phyloP scores from a whole-genome alignment of 305 asterid genomes.

The Plantago lanceolata region DNA sequence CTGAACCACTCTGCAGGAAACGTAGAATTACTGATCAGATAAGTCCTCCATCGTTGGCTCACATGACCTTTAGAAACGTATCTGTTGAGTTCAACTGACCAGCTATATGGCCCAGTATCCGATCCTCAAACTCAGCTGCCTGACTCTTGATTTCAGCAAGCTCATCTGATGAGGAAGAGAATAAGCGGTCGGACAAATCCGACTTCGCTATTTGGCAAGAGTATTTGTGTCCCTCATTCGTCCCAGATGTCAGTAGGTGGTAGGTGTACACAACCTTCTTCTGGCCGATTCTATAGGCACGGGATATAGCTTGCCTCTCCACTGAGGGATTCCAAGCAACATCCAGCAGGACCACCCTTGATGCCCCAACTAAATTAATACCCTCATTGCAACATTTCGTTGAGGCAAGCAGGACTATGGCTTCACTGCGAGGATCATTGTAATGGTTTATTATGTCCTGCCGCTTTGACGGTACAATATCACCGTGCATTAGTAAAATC shows the following conservation, averaged over 20 bases:
- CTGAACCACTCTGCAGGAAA: too few species aligned
- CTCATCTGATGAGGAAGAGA: slow-evolving; percentile 20
- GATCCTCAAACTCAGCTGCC: slow-evolving; percentile 12
- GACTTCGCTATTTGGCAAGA: background rate
- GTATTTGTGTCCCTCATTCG: background rate
- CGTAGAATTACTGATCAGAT: too few species aligned
- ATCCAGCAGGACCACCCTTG: slow-evolving; percentile 52
- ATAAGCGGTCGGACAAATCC: slow-evolving; percentile 18
- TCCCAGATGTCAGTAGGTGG: slow-evolving; percentile 1
- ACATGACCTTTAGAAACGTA: slow-evolving; percentile 27
- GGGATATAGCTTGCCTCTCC: slow-evolving; percentile 57
- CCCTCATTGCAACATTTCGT: slow-evolving; percentile 68
- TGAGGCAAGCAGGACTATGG: slow-evolving; percentile 55
- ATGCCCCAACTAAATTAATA: slow-evolving; percentile 66
- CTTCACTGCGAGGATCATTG: slow-evolving; percentile 42
- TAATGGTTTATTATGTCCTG: slow-evolving; percentile 40
- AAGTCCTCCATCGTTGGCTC: background rate
- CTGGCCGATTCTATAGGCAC: slow-evolving; percentile 33
- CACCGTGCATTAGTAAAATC: slow-evolving; percentile 44
- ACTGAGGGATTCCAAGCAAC: slow-evolving; percentile 72
- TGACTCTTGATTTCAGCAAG: background rate
- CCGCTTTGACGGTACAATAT: slow-evolving; percentile 35
- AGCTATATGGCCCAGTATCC: slow-evolving; percentile 29
- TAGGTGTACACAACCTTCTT: background rate
- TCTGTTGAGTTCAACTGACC: slow-evolving; percentile 3